These are phyloP conservation scores for Neoboletus subvelutipes DNA, from an alignment of 768 basidiomycete species.

Conservation along the genomic window DNA sequence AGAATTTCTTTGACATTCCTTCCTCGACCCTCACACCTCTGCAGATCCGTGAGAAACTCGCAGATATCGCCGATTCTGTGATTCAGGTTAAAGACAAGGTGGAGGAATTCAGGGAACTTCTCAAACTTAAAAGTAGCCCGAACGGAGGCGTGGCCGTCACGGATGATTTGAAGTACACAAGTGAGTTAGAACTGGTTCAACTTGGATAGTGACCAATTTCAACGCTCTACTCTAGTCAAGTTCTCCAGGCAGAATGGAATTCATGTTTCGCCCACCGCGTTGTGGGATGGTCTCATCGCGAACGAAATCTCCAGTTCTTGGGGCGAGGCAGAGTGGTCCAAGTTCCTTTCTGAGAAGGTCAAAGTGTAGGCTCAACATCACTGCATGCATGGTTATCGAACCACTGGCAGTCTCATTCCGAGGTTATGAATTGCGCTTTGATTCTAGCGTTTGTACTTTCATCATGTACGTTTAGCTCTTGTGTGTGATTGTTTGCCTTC, in stretches of 20 bases:
- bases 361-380: slow-evolving; percentile 28
- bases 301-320: slow-evolving; percentile 78
- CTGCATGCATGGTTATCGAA: background rate
- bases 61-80: slow-evolving; percentile 53
- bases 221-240: slow-evolving; percentile 60
- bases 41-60: slow-evolving; percentile 74
- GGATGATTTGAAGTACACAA: slow-evolving; percentile 85
- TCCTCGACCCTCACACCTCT: slow-evolving; percentile 61
- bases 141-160: slow-evolving; percentile 86
- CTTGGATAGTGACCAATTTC: background rate
- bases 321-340: slow-evolving; percentile 77
- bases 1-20: slow-evolving; percentile 79
- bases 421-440: background rate
- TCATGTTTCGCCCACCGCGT: slow-evolving; percentile 83
- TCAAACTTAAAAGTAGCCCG: slow-evolving; percentile 58
- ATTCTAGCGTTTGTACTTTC: background rate
- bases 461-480: background rate
- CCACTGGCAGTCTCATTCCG: too few species aligned
- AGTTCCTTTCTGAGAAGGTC: slow-evolving; percentile 67
- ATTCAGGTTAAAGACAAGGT: slow-evolving; percentile 48
- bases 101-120: slow-evolving; percentile 56
- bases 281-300: slow-evolving; percentile 76
- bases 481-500: too few species aligned
- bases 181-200: slow-evolving; percentile 42
- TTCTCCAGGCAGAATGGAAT: slow-evolving; percentile 88